These are phyloP conservation scores for Salinomyces thailandicus DNA, from an alignment of 2,329 filamentous ascomycete genomes.

Conservation along the genomic window DNA sequence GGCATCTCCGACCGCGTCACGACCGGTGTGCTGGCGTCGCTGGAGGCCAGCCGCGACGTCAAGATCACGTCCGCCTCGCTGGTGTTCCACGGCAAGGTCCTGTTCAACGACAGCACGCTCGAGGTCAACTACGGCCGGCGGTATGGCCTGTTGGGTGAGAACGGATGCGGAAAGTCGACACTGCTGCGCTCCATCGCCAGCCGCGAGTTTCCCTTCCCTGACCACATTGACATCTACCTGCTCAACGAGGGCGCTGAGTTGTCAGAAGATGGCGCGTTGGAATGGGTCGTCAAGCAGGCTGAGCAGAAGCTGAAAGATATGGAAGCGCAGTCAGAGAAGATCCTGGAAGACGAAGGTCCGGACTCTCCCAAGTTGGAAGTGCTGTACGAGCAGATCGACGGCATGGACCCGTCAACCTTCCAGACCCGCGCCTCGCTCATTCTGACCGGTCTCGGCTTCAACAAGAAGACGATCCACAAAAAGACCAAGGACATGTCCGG, in stretches of 20 bases:
- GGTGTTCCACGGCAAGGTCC: slow-evolving; percentile 94
- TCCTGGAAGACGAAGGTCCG: slow-evolving; percentile 84
- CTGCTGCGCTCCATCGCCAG: slow-evolving; percentile 86
- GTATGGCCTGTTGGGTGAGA: slow-evolving; percentile 93
- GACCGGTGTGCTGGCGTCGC: slow-evolving; percentile 86
- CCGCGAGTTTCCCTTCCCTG: slow-evolving; percentile 90
- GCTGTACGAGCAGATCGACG: slow-evolving; percentile 97
- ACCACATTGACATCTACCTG: slow-evolving; percentile 96
- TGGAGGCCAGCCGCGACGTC: slow-evolving; percentile 77
- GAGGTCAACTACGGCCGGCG: slow-evolving; percentile 87
- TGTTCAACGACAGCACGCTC: slow-evolving; percentile 86
- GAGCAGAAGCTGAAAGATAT: slow-evolving; percentile 85
- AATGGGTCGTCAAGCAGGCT: slow-evolving; percentile 94
- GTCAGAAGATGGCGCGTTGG: slow-evolving; percentile 77
- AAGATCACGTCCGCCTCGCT: slow-evolving; percentile 91
- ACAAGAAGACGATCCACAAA: slow-evolving; percentile 95
- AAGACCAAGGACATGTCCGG: slow-evolving; percentile 99
- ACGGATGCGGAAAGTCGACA: slow-evolving; percentile 99
- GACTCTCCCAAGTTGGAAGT: slow-evolving; percentile 86
- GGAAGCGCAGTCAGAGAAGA: slow-evolving; percentile 77
- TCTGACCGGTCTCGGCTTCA: slow-evolving; percentile 96
- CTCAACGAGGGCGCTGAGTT: slow-evolving; percentile 93
- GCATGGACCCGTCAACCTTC: slow-evolving; percentile 97
- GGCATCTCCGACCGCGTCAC: slow-evolving; percentile 96
- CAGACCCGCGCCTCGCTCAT: slow-evolving; percentile 91